These are phyloP conservation scores for Leccinum arenicola DNA, from an alignment of 768 basidiomycete species.

Conservation along the genomic window DNA sequence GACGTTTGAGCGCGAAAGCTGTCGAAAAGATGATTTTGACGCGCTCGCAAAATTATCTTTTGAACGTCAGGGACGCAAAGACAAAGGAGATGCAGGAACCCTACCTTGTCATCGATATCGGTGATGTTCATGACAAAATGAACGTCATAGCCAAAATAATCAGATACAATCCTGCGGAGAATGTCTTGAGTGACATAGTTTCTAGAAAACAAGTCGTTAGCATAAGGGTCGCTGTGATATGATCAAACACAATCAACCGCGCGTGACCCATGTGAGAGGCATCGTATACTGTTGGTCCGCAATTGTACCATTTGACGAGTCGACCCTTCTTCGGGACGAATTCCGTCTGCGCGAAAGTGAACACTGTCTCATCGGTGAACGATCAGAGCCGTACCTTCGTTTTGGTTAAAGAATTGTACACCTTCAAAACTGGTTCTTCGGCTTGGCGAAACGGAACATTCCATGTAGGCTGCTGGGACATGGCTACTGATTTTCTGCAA, in stretches of 20 bases:
- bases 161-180: conserved; percentile 70
- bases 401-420: conserved; percentile 92
- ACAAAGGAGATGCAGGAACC: conserved; percentile 11
- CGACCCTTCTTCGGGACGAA: conserved; percentile 69
- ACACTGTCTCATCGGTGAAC: conserved; percentile 1
- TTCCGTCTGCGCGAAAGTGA: conserved; percentile 52
- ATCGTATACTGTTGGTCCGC: conserved; percentile 98
- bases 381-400: conserved; percentile 64
- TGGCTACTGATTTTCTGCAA: conserved; percentile 21
- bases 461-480: conserved; percentile 65
- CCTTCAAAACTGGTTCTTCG: conserved; percentile 53
- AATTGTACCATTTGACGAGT: conserved; percentile 97
- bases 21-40: conserved; percentile 73
- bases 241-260: conserved; percentile 46
- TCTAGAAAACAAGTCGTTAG: conserved; percentile 40
- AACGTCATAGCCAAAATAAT: conserved; percentile 97
- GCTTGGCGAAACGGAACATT: conserved; percentile 34
- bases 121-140: conserved; percentile 99
- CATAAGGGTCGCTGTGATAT: not conserved
- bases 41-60: conserved; percentile 91
- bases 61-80: conserved; percentile 4
- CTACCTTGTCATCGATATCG: conserved; percentile 98
- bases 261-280: conserved; percentile 99
- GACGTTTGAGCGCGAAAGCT: conserved; percentile 54
- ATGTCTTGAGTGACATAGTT: conserved; percentile 62